These are phyloP conservation scores for Lindgomyces ingoldianus DNA, from an alignment of 495 filamentous ascomycete species.

Conservation along the genomic window DNA sequence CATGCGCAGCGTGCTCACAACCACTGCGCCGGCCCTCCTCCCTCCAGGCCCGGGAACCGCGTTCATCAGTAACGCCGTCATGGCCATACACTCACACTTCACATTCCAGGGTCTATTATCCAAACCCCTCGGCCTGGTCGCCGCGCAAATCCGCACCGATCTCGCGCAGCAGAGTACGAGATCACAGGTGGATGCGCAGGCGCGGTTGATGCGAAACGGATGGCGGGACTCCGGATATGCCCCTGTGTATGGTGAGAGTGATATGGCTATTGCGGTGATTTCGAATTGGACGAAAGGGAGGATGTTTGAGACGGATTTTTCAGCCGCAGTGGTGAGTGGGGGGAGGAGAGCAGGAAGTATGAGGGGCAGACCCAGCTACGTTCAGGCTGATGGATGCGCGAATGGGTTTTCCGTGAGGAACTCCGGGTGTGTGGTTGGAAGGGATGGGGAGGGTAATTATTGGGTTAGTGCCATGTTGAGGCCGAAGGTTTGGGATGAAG, in stretches of 20 bases:
- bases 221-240: not conserved
- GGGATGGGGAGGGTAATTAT: conserved; percentile 27
- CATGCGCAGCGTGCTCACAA: conserved; percentile 17
- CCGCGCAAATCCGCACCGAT: conserved; percentile 21
- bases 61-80: conserved; percentile 18
- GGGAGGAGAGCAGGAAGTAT: not conserved
- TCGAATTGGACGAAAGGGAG: conserved; percentile 20
- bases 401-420: conserved; percentile 11
- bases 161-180: conserved; percentile 8
- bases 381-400: not conserved
- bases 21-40: conserved; percentile 9
- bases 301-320: conserved; percentile 22
- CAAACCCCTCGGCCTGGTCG: conserved; percentile 13
- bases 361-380: conserved; percentile 2
- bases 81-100: conserved; percentile 14
- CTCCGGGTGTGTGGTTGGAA: not conserved
- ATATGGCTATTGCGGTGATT: conserved; percentile 5
- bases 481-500: conserved; percentile 5
- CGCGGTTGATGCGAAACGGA: not conserved
- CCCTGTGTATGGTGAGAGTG: not conserved
- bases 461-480: conserved; percentile 6
- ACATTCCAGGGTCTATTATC: not conserved
- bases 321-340: conserved; percentile 11
- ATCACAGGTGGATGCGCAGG: not conserved
- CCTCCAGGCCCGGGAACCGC: not conserved